Base-by-base conservation (phyloP, 345 rosid species). In the Firmiana major region DNA sequence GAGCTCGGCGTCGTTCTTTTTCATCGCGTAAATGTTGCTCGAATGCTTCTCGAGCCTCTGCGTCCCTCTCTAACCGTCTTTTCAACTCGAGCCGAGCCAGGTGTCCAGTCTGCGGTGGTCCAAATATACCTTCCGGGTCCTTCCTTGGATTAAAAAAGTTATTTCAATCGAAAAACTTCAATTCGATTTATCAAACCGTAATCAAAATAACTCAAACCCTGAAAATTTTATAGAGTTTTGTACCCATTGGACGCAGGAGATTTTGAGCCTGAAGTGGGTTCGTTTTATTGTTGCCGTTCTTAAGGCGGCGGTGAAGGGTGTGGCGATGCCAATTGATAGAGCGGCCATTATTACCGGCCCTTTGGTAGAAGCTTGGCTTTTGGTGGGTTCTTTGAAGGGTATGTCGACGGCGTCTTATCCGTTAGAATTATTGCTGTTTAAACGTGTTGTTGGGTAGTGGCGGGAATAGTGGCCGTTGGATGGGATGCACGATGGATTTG, bases 71-170 rank as follows among this genome's bases (percentile, higher is more conserved):
- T 28, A 95, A 63, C 13, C 90, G 88, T 65, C 89, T 84, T 59
- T 86, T 81, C 63, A 95, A 90, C 89, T 93, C 99, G 24, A 63
- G 84, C 6, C 97, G 88, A 57, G 98, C 96, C 31, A 93, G 57
- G 81, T 90, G 98, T 9, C 99, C 99, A 0, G 89, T 84, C 77
- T 90, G 89, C 1, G 97, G 88, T 0, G 84, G 80, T 55, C 97
- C 96, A 11, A 89, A 43, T 55, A 92, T 2, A 7, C 98, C 98
- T 79, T 92, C 94, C 9, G 97, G 98, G 74, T 94, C 98, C 97
- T 92, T 84, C 84, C 83, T 81, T 77, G 22, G 36, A 31, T 49
- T 67, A 45, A 45, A 71, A 13, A 45, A 53, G 34, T 34, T 2
- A 34, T 34, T 76, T 59, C 77, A 74, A 15, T 16, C 51, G 40